Conservation (phyloP, 2,329 filamentous ascomycete species). For the Hymenoscyphus repandus region DNA sequence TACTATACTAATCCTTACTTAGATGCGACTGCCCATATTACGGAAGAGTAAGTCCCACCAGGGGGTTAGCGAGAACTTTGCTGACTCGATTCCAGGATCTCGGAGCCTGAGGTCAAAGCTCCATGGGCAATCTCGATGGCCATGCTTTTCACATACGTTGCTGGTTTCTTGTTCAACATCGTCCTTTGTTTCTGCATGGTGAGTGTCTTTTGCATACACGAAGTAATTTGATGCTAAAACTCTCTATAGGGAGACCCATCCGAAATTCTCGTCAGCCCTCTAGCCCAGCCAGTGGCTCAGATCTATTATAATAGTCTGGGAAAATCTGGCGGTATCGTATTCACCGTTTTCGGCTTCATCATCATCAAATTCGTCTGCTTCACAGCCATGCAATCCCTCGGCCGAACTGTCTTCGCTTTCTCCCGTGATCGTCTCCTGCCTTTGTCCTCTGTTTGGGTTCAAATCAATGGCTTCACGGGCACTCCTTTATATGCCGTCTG, state of each 20-base stretch:
- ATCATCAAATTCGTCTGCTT: constrained; percentile 56
- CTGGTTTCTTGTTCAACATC: constrained; percentile 53
- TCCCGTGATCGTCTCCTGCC: constrained; percentile 56
- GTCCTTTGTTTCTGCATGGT: constrained; percentile 51
- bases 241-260: constrained; percentile 36
- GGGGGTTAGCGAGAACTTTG: neutral
- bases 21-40: constrained; percentile 39
- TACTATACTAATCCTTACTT: constrained; percentile 13
- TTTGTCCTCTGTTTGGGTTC: constrained; percentile 52
- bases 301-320: constrained; percentile 55
- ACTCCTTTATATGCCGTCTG: constrained; percentile 57
- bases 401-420: constrained; percentile 50
- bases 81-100: constrained; percentile 30
- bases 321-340: constrained; percentile 47
- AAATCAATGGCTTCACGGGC: constrained; percentile 47
- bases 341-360: constrained; percentile 50
- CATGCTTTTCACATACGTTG: constrained; percentile 50
- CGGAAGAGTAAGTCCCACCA: constrained; percentile 36
- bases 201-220: neutral
- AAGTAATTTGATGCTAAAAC: neutral
- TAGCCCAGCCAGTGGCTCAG: constrained; percentile 50
- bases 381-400: constrained; percentile 49
- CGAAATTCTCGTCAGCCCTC: constrained; percentile 42
- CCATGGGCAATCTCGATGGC: constrained; percentile 52
- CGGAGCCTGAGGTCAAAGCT: constrained; percentile 44